Base-by-base conservation (phyloP, 352 stramenopile genomes). In the Thraustochytrium striatum region DNA sequence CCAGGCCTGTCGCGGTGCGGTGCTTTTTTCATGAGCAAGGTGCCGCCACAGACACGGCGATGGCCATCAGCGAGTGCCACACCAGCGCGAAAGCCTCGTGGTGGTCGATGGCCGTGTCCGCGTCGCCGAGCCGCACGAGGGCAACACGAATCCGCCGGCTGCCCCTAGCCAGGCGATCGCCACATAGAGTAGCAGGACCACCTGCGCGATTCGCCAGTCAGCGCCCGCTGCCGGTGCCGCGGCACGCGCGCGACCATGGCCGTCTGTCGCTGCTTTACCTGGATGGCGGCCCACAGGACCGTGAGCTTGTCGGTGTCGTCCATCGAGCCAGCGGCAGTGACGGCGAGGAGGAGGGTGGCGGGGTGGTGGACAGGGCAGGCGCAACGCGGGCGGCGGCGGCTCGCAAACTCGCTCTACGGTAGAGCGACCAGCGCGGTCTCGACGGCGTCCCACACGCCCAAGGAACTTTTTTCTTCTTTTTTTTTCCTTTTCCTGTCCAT, bases 41-140 rank as follows among this genome's bases (percentile, higher is more conserved):
- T 75, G 32, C 65, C 65, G 1, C 32, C 65, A 75, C 65, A 19
- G 65, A 75, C 16, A 75, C 52, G 47, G 39, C 32, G 13, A 75
- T 44, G 32, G 65, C 65, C 16, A 30, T 43, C 19, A 75, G 52
- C 11, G 65, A 50, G 35, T 55, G 52, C 65, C 65, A 75, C 13
- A 75, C 65, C 25, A 75, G 65, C 9, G 61, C 68, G 25, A 75
- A 75, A n/a, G 65, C 65, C 65, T 75, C 65, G 36, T 75, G 65
- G 30, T 75, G 65, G 47, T 75, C 65, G 5, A 38, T 70, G 3
- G 53, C 41, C 8, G 33, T 13, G 5, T 75, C 44, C 32, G 9
- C 35, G 11, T 28, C 50, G n/a, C 47, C n/a, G 21, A 3, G n/a
- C 21, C 30, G 52, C 65, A 75, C 39, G 65, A 75, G 9, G 65